Evolutionary conservation across 225 moss, liverwort and hornwort genomes (phyloP).

Genomic region (Pleurozium schreberi): DNA sequence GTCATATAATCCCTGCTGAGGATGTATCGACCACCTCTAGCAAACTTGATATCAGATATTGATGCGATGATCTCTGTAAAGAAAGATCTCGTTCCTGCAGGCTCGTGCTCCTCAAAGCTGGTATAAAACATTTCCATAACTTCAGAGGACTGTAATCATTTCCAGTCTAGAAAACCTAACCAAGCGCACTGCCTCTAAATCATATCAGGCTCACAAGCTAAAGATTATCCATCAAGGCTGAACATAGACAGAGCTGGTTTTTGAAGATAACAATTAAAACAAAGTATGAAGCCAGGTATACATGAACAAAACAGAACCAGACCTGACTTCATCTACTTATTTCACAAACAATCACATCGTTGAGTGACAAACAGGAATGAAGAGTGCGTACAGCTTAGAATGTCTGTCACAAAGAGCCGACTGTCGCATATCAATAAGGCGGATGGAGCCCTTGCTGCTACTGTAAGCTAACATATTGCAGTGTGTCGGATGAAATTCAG

Average conservation of each 20-base stretch:
- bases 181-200: background rate
- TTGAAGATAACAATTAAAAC: background rate
- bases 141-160: background rate
- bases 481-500: conserved; percentile 91
- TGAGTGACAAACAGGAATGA: background rate
- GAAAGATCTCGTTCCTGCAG: conserved; percentile 87
- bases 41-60: conserved; percentile 98
- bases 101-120: conserved; percentile 97
- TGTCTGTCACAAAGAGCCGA: conserved; percentile 98
- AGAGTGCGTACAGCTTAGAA: conserved; percentile 61
- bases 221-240: background rate
- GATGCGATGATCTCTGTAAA: conserved; percentile 99
- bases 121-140: background rate
- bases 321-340: background rate
- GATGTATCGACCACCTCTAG: conserved; percentile 90
- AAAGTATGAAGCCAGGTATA: background rate
- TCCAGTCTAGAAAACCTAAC: conserved; percentile 7
- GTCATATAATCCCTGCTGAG: conserved; percentile 99
- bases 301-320: background rate
- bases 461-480: conserved; percentile 99
- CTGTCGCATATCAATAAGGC: conserved; percentile 98
- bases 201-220: background rate
- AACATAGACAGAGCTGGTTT: background rate
- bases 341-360: background rate
- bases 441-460: conserved; percentile 97